A percentile compares a stretch with the other conserved stretches of the same genome.
phyloP scores from a whole-genome alignment of 257 asterid species.

The Ocimum tenuiflorum region DNA sequence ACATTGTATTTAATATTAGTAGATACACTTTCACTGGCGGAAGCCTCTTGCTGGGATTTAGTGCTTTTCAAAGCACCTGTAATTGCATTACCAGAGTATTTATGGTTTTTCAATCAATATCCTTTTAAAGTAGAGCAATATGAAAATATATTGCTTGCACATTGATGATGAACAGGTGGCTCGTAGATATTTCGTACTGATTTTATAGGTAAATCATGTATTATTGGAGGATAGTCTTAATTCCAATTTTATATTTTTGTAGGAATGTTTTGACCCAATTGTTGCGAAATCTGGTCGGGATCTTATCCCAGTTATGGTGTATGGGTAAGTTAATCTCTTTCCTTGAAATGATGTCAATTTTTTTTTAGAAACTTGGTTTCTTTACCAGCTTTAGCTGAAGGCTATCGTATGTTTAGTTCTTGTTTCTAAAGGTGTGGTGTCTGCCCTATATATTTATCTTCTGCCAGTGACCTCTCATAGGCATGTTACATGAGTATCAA shows the following conservation, averaged over 20 bases:
- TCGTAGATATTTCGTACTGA: background rate
- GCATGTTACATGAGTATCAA: background rate
- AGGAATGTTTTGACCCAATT: slow-evolving; percentile 99
- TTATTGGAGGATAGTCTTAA: background rate
- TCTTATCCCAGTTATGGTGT: slow-evolving; percentile 97
- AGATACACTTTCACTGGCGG: background rate
- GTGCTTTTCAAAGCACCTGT: background rate
- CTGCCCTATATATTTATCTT: background rate
- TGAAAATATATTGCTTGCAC: background rate
- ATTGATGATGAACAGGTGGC: background rate
- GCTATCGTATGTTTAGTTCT: background rate
- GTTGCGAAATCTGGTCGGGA: slow-evolving; percentile 94
- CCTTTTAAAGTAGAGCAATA: background rate
- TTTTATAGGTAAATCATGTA: background rate
- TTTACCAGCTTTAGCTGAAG: slow-evolving; percentile 9
- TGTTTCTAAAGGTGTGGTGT: background rate
- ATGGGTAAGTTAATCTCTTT: slow-evolving; percentile 60
- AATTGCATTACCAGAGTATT: background rate
- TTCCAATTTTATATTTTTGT: slow-evolving; percentile 24
- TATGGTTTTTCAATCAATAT: background rate
- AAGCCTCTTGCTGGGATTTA: background rate
- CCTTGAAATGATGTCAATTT: background rate
- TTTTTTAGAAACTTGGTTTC: background rate
- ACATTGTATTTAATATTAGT: background rate
- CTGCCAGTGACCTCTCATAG: background rate